Base-by-base conservation (phyloP, 2,329 filamentous ascomycete species). In the Penicillium decumbens region DNA sequence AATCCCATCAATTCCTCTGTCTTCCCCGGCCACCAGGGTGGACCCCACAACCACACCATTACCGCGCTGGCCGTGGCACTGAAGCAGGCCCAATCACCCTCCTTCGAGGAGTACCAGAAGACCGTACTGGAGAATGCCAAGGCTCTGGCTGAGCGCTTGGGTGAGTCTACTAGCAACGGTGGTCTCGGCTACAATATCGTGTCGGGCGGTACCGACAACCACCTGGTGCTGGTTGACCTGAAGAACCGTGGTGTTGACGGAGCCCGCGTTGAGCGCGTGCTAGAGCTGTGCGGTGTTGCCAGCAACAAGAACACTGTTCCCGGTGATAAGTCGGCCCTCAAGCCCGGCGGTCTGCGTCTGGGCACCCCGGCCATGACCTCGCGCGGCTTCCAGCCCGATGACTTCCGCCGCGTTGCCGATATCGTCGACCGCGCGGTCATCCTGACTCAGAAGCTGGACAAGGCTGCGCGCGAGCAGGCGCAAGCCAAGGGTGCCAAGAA, bases 11-110 rank as follows among this genome's bases (percentile, higher is more conserved):
- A 98, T 79, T 91, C 95, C 74, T 97, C 93, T 50, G 93, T 98
- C 71, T 98, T 98, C 83, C 93, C 93, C 49, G 93, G 93, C 54
- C 93, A 98, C 78, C 93, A 98, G 78, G 93, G 93, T 68, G 93
- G 93, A 28, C 93, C 93, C 45, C 93, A 98, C 81, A 98, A 98
- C 80, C 93, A 98, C 83, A 98, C 93, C 70, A 98, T 98, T 76
- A 97, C 92, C 55, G 93, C 93, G 43, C 81, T 98, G 56, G 85
- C 93, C 30, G 93, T 98, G 51, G 93, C 93, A 39, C 80, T 98
- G 58, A 91, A 95, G 78, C 93, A 98, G 78, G 92, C 93, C 23
- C 84, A 89, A 62, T 85, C 83, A 44, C 83, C 87, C 47, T 92
- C 97, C 61, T 98, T 97, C 82, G 88, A 88, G 77, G 79, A 85